phyloP scores from a whole-genome alignment of 1,284 basidiomycete species.

The Apiotrichum porosum region DNA sequence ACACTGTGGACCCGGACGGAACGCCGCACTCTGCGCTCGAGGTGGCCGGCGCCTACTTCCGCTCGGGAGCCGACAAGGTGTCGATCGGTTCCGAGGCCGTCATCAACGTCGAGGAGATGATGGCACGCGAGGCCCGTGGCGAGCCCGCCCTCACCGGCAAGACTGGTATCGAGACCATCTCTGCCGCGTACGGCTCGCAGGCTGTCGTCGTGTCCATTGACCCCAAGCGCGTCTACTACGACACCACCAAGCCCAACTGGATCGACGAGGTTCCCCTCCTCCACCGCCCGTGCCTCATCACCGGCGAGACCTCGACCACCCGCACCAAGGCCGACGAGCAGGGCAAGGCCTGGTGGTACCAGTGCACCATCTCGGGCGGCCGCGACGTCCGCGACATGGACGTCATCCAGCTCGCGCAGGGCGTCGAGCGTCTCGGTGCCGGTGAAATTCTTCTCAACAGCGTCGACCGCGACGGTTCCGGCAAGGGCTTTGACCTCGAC shows the following conservation, averaged over 20 bases:
- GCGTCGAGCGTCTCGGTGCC: conserved; percentile 83
- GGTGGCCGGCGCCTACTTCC: conserved; percentile 93
- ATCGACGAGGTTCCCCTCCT: conserved; percentile 59
- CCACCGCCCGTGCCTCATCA: conserved; percentile 39
- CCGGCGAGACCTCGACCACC: conserved; percentile 52
- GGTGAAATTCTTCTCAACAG: conserved; percentile 95
- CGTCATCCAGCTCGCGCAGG: conserved; percentile 82
- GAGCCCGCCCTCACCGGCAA: conserved; percentile 49
- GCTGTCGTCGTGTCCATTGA: conserved; percentile 98
- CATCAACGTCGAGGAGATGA: conserved; percentile 80
- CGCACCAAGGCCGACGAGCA: conserved; percentile 55
- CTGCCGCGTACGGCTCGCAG: conserved; percentile 85
- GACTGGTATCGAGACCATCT: conserved; percentile 91
- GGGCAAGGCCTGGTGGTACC: conserved; percentile 94
- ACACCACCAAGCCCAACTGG: conserved; percentile 58
- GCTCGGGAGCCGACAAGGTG: conserved; percentile 91
- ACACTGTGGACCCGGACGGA: conserved; percentile 91
- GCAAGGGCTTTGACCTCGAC: conserved; percentile 85
- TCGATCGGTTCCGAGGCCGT: conserved; percentile 96
- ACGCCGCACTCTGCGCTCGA: conserved; percentile 80
- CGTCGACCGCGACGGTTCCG: conserved; percentile 94
- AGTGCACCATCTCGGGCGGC: conserved; percentile 93
- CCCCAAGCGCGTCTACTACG: conserved; percentile 82
- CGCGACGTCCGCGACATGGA: conserved; percentile 84
- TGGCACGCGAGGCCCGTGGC: conserved; percentile 54